These are phyloP conservation scores for Micractinium conductrix DNA, from an alignment of 139 green algal species.

Conservation along the genomic window DNA sequence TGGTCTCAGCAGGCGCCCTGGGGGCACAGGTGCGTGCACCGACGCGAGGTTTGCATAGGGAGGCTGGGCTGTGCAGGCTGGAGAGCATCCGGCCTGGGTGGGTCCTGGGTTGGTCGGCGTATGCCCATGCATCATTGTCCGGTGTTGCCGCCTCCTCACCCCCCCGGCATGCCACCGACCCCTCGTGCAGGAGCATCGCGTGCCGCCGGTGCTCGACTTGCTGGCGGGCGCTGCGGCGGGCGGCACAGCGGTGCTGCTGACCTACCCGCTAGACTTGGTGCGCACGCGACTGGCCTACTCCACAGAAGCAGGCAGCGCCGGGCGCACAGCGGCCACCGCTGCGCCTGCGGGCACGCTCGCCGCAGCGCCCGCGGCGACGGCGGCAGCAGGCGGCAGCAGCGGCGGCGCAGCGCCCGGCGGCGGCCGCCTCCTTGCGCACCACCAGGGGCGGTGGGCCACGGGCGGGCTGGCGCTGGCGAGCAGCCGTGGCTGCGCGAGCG, in stretches of 20 bases:
- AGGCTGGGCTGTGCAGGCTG: too few species aligned
- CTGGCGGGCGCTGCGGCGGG: conserved; percentile 81
- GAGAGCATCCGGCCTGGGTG: too few species aligned
- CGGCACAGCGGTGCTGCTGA: conserved; percentile 86
- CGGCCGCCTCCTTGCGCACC: too few species aligned
- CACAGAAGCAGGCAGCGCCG: conserved; percentile 31
- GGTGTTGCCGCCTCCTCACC: neutral
- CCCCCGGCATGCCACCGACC: neutral
- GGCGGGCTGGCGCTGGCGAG: conserved; percentile 10
- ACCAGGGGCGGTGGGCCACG: neutral
- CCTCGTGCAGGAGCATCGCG: conserved; percentile 17
- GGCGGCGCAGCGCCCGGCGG: too few species aligned
- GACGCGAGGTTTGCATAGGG: too few species aligned
- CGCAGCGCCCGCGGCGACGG: neutral
- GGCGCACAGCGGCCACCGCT: neutral
- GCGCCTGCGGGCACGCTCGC: neutral
- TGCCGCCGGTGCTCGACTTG: conserved; percentile 73
- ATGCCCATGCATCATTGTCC: too few species aligned
- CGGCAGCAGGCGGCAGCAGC: neutral
- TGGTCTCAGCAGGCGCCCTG: conserved; percentile 45
- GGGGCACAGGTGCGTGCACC: neutral
- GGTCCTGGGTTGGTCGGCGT: too few species aligned
- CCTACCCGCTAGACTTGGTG: conserved; percentile 92
- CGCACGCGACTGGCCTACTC: conserved; percentile 84
- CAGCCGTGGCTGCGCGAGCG: conserved; percentile 19